Evolutionary conservation across 1,284 basidiomycete genomes (phyloP).

Genomic region (Tilletia walkeri): DNA sequence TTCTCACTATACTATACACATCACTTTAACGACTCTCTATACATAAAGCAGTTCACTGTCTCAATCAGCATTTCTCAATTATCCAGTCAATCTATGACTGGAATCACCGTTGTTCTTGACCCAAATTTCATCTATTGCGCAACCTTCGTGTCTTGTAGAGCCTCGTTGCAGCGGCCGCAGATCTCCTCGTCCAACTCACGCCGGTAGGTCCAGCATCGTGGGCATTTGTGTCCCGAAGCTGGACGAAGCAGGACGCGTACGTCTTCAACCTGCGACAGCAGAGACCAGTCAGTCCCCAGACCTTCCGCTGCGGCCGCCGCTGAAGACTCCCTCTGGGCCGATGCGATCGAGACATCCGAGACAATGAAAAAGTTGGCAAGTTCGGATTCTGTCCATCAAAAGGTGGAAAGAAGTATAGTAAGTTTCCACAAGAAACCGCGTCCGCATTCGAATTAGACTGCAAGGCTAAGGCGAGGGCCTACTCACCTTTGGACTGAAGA

Average conservation of each 20-base stretch:
- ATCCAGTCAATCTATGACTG: no score
- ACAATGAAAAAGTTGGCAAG: constrained; percentile 41
- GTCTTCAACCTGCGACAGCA: background rate
- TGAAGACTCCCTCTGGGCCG: background rate
- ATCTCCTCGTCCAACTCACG: constrained; percentile 21
- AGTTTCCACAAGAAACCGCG: background rate
- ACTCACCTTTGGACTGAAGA: background rate
- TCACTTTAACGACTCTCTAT: no score
- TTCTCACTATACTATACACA: no score
- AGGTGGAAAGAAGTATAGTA: background rate
- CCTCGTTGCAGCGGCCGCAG: constrained; percentile 22
- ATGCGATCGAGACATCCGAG: constrained; percentile 32
- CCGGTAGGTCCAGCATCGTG: constrained; percentile 38
- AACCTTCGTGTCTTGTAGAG: background rate
- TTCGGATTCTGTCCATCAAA: constrained; percentile 17
- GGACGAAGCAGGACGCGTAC: constrained; percentile 29
- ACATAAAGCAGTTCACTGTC: no score
- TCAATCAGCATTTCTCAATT: no score
- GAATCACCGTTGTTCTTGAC: no score
- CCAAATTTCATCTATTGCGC: no score
- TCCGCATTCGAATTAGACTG: background rate
- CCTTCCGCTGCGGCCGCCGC: background rate
- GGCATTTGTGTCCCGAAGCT: constrained; percentile 37
- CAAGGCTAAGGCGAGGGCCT: no score
- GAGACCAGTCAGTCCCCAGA: constrained; percentile 7